These are phyloP conservation scores for Leishmania major DNA, from an alignment of 208 protist genomes.

Conservation along the genomic window DNA sequence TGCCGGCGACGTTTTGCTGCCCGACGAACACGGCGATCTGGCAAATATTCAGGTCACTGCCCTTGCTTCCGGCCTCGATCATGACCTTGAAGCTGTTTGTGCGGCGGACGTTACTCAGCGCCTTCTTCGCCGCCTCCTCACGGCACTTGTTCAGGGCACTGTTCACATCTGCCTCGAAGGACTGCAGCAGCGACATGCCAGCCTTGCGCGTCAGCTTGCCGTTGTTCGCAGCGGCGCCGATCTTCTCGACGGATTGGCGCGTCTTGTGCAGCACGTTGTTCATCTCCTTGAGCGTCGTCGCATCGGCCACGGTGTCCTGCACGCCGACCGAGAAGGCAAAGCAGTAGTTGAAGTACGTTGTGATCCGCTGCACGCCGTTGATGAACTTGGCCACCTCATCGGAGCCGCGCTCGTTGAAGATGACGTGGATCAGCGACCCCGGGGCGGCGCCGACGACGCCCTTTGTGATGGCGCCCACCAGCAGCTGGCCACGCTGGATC, in stretches of 20 bases:
- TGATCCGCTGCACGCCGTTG: slow-evolving; percentile 95
- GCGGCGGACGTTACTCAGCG: slow-evolving; percentile 78
- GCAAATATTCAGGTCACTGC: slow-evolving; percentile 98
- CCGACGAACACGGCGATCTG: slow-evolving; percentile 99
- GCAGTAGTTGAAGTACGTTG: slow-evolving; percentile 98
- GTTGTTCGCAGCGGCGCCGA: slow-evolving; percentile 92
- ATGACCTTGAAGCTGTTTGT: slow-evolving; percentile 97
- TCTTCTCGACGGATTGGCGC: slow-evolving; percentile 89
- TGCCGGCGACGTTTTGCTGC: slow-evolving; percentile 99
- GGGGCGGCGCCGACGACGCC: slow-evolving; percentile 85
- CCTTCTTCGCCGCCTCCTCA: slow-evolving; percentile 90
- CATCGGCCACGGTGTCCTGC: slow-evolving; percentile 98
- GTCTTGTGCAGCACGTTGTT: slow-evolving; percentile 90
- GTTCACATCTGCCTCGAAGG: slow-evolving; percentile 99
- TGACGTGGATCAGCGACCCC: slow-evolving; percentile 96
- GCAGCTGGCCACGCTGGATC: slow-evolving; percentile 94
- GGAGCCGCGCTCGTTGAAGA: slow-evolving; percentile 97
- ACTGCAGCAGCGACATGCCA: slow-evolving; percentile 96
- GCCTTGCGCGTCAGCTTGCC: slow-evolving; percentile 95
- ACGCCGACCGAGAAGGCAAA: slow-evolving; percentile 98
- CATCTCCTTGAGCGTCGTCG: slow-evolving; percentile 92
- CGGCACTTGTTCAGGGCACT: slow-evolving; percentile 91
- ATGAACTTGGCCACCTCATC: slow-evolving; percentile 92
- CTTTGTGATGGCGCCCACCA: slow-evolving; percentile 93
- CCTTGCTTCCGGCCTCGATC: slow-evolving; percentile 98